Evolutionary conservation across 1,139 yeast genomes (phyloP), one percentile per base, ranked within the genome.

Genomic region (Blastobotrys illinoisensis): DNA sequence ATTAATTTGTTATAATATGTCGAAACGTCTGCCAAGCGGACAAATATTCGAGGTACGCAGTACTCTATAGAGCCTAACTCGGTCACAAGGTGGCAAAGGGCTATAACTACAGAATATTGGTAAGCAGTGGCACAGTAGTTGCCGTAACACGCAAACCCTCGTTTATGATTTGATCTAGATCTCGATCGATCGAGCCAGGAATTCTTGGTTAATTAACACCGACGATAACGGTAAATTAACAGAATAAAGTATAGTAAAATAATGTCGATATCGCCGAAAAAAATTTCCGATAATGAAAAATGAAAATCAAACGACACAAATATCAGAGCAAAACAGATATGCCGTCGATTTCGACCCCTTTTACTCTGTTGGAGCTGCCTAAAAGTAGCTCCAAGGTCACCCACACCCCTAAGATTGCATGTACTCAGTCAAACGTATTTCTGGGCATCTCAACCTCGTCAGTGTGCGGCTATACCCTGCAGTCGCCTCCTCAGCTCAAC

Each of bases 401-500:
- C 5, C 46, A 51, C 45, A 44, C 24, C n/a, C 40, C 56, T 11
- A 32, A 32, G 40, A 32, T 32, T n/a, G 40, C 40, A 13, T 32
- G 40, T 11, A 55, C 9, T 43, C 52, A 11, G 44, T 26, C 20
- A 11, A 32, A 16, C 48, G 56, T 66, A 9, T 60, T 83, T 64
- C 70, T 88, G 45, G 95, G 90, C 48, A 79, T 88, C 43, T 85
- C 95, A 23, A 89, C 88, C 56, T 86, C 95, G 47, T 82, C 86
- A 54, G 76, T 90, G 52, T 82, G 88, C 18, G 81, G 85, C 55
- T 86, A 85, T 66, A 74, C 86, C 36, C 78, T 88, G 52, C 82
- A 81, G 62, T 97, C 97, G 43, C 82, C 95, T 11, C 96, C 96
- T 13, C 86, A 82, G 64, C 73, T 88, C 62, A 73, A 82, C 47